These are phyloP conservation scores for Serendipita sp. DNA, from an alignment of 768 basidiomycete genomes.

Conservation along the genomic window DNA sequence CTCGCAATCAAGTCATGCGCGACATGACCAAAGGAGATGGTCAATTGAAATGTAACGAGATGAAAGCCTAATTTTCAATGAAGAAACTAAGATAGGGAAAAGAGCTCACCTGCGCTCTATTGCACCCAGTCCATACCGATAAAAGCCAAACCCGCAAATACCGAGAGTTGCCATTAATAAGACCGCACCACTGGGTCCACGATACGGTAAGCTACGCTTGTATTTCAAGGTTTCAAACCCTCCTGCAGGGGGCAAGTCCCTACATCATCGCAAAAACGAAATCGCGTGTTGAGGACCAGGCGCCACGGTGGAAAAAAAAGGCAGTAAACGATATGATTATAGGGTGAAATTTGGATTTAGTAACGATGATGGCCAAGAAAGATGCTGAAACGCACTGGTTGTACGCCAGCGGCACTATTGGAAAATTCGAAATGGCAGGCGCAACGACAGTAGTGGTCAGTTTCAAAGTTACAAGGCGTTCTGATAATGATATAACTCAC, in stretches of 20 bases:
- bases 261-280: slow-evolving; percentile 21
- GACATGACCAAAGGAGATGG: too few relatives aligned
- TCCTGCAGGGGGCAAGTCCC: slow-evolving; percentile 90
- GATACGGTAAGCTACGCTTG: slow-evolving; percentile 86
- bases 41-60: too few relatives aligned
- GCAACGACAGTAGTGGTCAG: not conserved
- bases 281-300: not conserved
- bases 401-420: slow-evolving; percentile 6
- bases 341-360: not conserved
- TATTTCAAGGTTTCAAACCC: slow-evolving; percentile 89
- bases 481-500: not conserved
- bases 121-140: slow-evolving; percentile 79
- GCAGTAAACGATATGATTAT: not conserved
- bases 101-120: slow-evolving; percentile 74
- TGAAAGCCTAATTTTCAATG: too few relatives aligned
- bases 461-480: not conserved
- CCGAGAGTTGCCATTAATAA: slow-evolving; percentile 77
- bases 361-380: not conserved
- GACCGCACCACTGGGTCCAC: slow-evolving; percentile 69
- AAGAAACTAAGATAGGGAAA: slow-evolving; percentile 9
- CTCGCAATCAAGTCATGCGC: too few relatives aligned
- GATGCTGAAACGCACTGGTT: slow-evolving; percentile 1
- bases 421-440: not conserved
- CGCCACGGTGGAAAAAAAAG: not conserved
- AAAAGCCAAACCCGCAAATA: slow-evolving; percentile 84